Percentiles rank a stretch among this genome's conserved stretches.
Conservation (phyloP, 2,329 filamentous ascomycete genomes). For the Pezicula carpinea region DNA sequence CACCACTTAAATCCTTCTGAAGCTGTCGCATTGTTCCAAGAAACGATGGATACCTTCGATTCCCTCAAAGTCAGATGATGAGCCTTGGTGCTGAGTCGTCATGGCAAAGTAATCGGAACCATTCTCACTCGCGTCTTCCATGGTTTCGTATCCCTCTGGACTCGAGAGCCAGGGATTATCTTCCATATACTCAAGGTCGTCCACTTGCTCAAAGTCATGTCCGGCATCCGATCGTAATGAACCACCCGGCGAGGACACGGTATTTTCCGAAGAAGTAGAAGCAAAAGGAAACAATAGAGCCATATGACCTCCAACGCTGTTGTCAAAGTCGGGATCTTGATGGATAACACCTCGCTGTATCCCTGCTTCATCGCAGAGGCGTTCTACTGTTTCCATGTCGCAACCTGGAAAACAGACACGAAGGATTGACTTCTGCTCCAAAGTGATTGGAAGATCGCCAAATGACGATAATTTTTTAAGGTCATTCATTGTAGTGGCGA, state of each 20-base stretch:
- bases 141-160: conserved; percentile 25
- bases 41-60: conserved; percentile 63
- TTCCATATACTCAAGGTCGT: conserved; percentile 12
- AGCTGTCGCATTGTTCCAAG: conserved; percentile 55
- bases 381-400: conserved; percentile 75
- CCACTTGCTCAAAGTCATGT: conserved; percentile 29
- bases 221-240: conserved; percentile 37
- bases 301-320: conserved; percentile 61
- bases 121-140: conserved; percentile 22
- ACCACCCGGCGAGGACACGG: conserved; percentile 24
- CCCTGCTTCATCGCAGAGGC: conserved; percentile 81
- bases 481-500: conserved; percentile 75
- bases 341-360: conserved; percentile 72
- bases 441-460: conserved; percentile 77
- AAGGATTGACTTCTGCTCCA: conserved; percentile 57
- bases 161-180: conserved; percentile 25
- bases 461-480: conserved; percentile 70
- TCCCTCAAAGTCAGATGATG: conserved; percentile 53
- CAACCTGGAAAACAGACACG: conserved; percentile 89
- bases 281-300: conserved; percentile 86
- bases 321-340: conserved; percentile 72
- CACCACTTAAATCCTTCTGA: conserved; percentile 11
- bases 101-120: conserved; percentile 26
- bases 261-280: conserved; percentile 49
- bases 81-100: conserved; percentile 27